phyloP scores from a whole-genome alignment of 2,329 filamentous ascomycete genomes.

The Keithomyces neogunnii region DNA sequence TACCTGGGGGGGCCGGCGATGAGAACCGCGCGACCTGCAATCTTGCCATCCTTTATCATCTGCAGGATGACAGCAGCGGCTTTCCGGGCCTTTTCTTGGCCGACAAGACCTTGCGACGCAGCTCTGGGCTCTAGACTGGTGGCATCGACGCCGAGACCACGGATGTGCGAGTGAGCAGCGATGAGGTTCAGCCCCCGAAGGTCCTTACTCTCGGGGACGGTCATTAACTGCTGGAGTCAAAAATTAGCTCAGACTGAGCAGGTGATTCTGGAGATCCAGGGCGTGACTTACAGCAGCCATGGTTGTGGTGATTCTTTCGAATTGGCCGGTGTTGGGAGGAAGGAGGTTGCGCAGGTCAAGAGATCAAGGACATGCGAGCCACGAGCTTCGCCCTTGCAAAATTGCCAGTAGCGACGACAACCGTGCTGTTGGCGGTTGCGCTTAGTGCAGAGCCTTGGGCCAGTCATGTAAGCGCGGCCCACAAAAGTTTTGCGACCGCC shows the following conservation, averaged over 20 bases:
- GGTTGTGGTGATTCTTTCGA: constrained; percentile 17
- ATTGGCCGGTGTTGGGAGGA: background rate
- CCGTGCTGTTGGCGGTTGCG: background rate
- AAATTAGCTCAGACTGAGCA: background rate
- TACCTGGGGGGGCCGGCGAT: constrained; percentile 88
- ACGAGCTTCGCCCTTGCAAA: constrained; percentile 6
- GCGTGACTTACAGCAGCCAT: constrained; percentile 43
- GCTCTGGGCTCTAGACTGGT: constrained; percentile 82
- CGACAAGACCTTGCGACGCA: constrained; percentile 86
- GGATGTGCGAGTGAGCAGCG: constrained; percentile 95
- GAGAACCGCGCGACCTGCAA: constrained; percentile 87
- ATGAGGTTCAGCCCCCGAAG: constrained; percentile 95
- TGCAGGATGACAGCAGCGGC: constrained; percentile 92
- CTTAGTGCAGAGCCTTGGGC: background rate
- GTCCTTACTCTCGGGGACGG: constrained; percentile 91
- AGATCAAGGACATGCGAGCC: background rate
- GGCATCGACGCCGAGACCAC: constrained; percentile 85
- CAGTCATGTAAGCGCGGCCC: background rate
- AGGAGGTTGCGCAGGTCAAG: background rate
- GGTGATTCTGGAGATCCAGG: too few relatives aligned
- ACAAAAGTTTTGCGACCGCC: background rate
- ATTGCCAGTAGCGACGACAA: background rate
- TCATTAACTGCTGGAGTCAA: constrained; percentile 48
- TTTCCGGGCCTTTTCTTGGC: constrained; percentile 93
- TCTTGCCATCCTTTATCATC: constrained; percentile 99